A percentile compares a stretch with the other conserved stretches of the same genome.
Evolutionary conservation across 108 stramenopile species (phyloP).

Genomic region (Bacterosira constricta): DNA sequence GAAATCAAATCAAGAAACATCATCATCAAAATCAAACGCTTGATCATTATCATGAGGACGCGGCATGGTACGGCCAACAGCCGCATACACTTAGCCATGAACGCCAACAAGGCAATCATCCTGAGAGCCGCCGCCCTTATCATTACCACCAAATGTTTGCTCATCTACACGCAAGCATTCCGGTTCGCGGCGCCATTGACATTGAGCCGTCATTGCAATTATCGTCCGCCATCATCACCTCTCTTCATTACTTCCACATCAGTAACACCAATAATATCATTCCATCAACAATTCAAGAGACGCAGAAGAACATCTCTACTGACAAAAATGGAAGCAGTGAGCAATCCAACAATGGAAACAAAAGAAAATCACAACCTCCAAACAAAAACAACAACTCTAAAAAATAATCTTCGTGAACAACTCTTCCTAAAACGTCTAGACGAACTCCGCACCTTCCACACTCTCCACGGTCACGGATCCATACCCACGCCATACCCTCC

Average conservation of each 20-base stretch:
- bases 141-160: not conserved
- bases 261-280: not conserved
- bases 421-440: constrained; percentile 17
- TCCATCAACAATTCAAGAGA: not conserved
- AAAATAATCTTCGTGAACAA: constrained; percentile 1
- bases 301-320: not conserved
- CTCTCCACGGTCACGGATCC: constrained; percentile 29
- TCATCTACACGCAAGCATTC: not conserved
- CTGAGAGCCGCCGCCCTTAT: not conserved
- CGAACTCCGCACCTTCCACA: constrained; percentile 21
- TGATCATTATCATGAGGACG: too few relatives aligned
- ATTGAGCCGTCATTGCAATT: not conserved
- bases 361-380: not conserved
- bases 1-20: too few relatives aligned
- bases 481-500: constrained; percentile 36
- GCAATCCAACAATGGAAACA: not conserved
- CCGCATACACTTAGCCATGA: too few relatives aligned
- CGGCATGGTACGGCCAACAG: too few relatives aligned
- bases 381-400: not conserved
- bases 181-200: not conserved
- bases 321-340: not conserved
- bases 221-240: not conserved
- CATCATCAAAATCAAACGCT: too few relatives aligned
- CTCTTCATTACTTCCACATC: too few relatives aligned
- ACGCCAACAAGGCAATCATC: too few relatives aligned